Evolutionary conservation across 2,329 filamentous ascomycete species (phyloP).

Genomic region (Immersiporthe knoxdaviesiana): DNA sequence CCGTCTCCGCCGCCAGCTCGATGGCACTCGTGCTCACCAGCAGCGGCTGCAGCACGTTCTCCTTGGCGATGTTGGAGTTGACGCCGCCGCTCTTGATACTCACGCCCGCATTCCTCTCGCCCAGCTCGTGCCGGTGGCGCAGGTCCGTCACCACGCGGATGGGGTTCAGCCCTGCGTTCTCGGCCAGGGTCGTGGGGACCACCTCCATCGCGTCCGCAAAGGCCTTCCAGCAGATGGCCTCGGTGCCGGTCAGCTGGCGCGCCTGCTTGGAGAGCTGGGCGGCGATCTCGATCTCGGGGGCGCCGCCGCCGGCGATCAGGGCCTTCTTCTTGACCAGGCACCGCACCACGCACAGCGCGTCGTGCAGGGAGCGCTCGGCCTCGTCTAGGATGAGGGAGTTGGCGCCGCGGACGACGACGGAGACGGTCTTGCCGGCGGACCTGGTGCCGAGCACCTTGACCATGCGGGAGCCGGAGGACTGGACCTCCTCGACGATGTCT

Average conservation of each 20-base stretch:
- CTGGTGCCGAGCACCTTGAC: slow-evolving; percentile 95
- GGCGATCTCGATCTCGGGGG: slow-evolving; percentile 94
- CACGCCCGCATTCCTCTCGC: slow-evolving; percentile 93
- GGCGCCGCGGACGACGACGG: slow-evolving; percentile 90
- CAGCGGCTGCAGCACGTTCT: slow-evolving; percentile 95
- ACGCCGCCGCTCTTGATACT: slow-evolving; percentile 98
- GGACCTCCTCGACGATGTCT: slow-evolving; percentile 90
- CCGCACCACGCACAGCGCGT: slow-evolving; percentile 95
- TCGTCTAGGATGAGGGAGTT: slow-evolving; percentile 95
- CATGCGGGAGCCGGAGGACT: slow-evolving; percentile 85
- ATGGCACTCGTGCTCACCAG: slow-evolving; percentile 97
- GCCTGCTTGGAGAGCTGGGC: slow-evolving; percentile 82
- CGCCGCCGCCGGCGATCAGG: slow-evolving; percentile 95
- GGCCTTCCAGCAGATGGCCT: slow-evolving; percentile 98
- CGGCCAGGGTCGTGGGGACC: slow-evolving; percentile 92
- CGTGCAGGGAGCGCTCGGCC: slow-evolving; percentile 94
- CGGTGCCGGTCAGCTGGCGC: slow-evolving; percentile 83
- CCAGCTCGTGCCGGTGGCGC: slow-evolving; percentile 90
- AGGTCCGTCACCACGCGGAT: slow-evolving; percentile 99
- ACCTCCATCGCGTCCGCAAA: slow-evolving; percentile 98
- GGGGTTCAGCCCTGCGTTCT: slow-evolving; percentile 96
- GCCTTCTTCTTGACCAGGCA: slow-evolving; percentile 99
- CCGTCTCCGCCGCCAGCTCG: slow-evolving; percentile 95
- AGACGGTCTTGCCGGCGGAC: slow-evolving; percentile 83
- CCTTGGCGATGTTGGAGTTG: slow-evolving; percentile 93